Percentiles rank a stretch among this genome's conserved stretches.
phyloP scores from a whole-genome alignment of 78 protist species.

The Dictyostelium intermedium region DNA sequence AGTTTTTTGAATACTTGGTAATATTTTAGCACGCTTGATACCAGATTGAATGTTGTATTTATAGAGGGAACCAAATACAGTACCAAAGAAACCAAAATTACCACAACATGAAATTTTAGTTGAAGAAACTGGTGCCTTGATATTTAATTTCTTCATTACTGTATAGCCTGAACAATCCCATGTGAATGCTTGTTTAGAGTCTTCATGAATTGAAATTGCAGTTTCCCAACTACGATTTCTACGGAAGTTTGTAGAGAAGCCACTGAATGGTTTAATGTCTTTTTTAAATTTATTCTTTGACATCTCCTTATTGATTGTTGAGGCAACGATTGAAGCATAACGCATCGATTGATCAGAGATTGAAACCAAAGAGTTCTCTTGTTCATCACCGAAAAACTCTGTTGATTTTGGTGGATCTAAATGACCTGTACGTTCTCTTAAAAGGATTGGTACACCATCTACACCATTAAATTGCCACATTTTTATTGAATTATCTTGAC shows the following conservation, averaged over 20 bases:
- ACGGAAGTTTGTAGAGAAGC: neutral
- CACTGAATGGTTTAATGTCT: neutral
- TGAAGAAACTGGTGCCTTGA: neutral
- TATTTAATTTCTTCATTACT: neutral
- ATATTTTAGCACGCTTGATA: conserved; percentile 18
- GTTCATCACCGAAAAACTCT: conserved; percentile 40
- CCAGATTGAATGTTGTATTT: conserved; percentile 81
- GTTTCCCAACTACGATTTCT: conserved; percentile 54
- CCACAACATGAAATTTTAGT: conserved; percentile 80
- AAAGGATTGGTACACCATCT: conserved; percentile 7
- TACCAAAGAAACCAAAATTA: conserved; percentile 79
- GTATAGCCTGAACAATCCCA: neutral
- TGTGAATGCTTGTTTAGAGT: neutral
- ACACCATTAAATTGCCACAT: conserved; percentile 77
- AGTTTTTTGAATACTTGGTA: neutral
- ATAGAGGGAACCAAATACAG: neutral
- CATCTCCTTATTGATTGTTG: neutral
- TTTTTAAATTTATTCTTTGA: neutral
- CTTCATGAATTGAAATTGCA: neutral
- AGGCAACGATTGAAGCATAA: neutral
- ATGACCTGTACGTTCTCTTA: conserved; percentile 83
- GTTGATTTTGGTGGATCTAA: conserved; percentile 53
- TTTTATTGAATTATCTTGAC: conserved; percentile 63
- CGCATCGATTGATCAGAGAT: neutral
- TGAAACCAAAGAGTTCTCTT: neutral